Percentiles rank a stretch among this genome's conserved stretches.
phyloP scores from a whole-genome alignment of 331 rosid species.

The Malus hybrid region DNA sequence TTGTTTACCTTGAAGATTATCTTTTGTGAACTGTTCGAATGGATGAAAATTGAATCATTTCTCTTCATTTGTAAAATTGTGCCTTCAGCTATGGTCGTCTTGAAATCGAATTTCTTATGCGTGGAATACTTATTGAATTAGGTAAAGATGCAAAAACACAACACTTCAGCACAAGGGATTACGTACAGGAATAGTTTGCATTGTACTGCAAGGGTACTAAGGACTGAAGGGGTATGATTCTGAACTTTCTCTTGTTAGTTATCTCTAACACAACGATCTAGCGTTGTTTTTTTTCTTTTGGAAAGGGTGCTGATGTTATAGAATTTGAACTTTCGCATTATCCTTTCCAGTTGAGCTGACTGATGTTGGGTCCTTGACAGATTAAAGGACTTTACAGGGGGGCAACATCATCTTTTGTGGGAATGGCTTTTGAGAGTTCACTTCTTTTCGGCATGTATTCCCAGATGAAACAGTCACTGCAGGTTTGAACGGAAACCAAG shows the following conservation, averaged over 20 bases:
- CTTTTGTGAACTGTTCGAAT: constrained; percentile 1
- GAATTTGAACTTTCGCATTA: neutral
- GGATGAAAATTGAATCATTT: neutral
- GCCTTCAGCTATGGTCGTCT: neutral
- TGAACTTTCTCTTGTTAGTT: constrained; percentile 20
- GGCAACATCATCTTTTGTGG: constrained; percentile 86
- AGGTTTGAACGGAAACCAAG: constrained; percentile 49
- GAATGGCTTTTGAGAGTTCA: constrained; percentile 90
- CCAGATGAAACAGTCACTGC: constrained; percentile 65
- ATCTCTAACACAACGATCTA: neutral
- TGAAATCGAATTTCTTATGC: no score
- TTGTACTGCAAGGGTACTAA: constrained; percentile 76
- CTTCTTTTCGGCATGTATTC: constrained; percentile 87
- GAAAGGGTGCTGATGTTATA: neutral
- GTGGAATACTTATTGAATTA: neutral
- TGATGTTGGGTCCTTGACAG: constrained; percentile 40
- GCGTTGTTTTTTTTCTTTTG: neutral
- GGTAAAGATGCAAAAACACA: constrained; percentile 94
- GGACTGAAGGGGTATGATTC: constrained; percentile 84
- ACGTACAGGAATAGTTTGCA: constrained; percentile 65
- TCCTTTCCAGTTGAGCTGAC: constrained; percentile 9
- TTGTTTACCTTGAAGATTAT: neutral
- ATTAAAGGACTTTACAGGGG: constrained; percentile 92
- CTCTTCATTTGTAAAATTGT: neutral
- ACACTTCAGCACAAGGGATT: constrained; percentile 55